Evolutionary conservation across 2,329 filamentous ascomycete genomes (phyloP), one percentile per base, ranked within the genome.

Genomic region (Aureobasidium sp.): DNA sequence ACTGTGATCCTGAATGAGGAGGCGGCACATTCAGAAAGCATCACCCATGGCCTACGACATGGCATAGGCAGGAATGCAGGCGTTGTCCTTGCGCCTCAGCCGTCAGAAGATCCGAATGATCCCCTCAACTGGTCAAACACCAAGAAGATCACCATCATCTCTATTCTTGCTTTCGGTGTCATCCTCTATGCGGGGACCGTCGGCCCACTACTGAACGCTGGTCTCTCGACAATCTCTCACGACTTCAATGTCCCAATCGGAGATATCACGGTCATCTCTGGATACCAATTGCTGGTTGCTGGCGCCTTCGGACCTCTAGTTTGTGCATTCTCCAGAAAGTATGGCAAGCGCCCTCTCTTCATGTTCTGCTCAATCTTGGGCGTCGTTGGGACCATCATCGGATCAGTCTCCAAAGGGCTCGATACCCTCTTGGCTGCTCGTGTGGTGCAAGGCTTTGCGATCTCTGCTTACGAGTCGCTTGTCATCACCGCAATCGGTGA

Each of bases 211-310:
- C 71, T 79, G 3, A 77, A 74, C n/a, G 75, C 77, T 5, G 76
- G 75, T 2, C 67, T 78, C 7, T 74, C 77, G 7, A 70, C 76
- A 38, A 76, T 78, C 48, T 73, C 77, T 1, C 40, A 70, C 33
- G 73, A 76, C 25, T 76, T 77, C 40, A 42, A 72, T 0, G 71
- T 67, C 18, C 51, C 66, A 0, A 69, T 79, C 31, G 68, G 64
- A 25, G 76, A 77, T 43, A 75, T 78, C 60, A 78, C 77, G 4
- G 71, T 77, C 38, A 76, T 78, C 20, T 77, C 75, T 10, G 77
- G 77, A 20, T 79, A 78, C 47, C 76, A 77, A 71, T 69, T 79
- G 10, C 67, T 79, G 1, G 76, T 78, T 5, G 75, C 76, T 6
- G 76, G 71, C 7, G 67, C 70, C 16, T 72, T 75, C n/a, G 77